Evolutionary conservation across 768 basidiomycete species (phyloP), one percentile per base, ranked within the genome.

Genomic region (Tubosaeta brunneosetosa): DNA sequence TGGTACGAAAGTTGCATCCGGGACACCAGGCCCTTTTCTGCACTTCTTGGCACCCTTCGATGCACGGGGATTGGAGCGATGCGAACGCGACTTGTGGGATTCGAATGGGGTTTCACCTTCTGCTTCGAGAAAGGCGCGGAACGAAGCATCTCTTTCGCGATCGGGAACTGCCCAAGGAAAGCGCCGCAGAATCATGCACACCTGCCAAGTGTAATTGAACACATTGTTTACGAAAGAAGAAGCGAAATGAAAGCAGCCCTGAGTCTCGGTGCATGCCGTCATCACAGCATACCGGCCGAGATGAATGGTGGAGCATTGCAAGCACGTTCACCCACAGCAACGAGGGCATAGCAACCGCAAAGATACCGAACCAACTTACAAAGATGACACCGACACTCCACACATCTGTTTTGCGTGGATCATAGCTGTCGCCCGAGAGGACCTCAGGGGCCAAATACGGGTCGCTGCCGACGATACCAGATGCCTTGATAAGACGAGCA

Each of bases 121-220:
- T 32, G 93, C 88, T 59, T 87, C 80, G 58, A 97, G 86, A 65
- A 97, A 99, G 8, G 92, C 85, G 54, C 85, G 82, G 77, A 92
- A 99, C 65, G 85, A 89, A 51, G 88, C 81, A 67, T 98, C 97
- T 16, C 84, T 84, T 79, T 95, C 95, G 62, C 85, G 77, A 66
- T 99, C 97, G 11, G 97, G 95, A 51, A 98, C 88, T 71, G 93
- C 98, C 97, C 97, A 99, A 5, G 97, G 97, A 77, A 99, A 99
- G 47, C 97, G 82, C 49, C 95, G 81, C 32, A 99, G 81, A 58
- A 97, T 77, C 97, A 99, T 99, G 76, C 97, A 99, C 2, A 70
- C 67, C 67, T 68, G 43, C 16, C 9, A 32, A 13, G 32, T 33
- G 36, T 12, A 27, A n/a, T 37, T 65, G 37, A 64, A 63, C 44